Base-by-base conservation (phyloP, 306 rosid genomes). In the Trifolium repens region DNA sequence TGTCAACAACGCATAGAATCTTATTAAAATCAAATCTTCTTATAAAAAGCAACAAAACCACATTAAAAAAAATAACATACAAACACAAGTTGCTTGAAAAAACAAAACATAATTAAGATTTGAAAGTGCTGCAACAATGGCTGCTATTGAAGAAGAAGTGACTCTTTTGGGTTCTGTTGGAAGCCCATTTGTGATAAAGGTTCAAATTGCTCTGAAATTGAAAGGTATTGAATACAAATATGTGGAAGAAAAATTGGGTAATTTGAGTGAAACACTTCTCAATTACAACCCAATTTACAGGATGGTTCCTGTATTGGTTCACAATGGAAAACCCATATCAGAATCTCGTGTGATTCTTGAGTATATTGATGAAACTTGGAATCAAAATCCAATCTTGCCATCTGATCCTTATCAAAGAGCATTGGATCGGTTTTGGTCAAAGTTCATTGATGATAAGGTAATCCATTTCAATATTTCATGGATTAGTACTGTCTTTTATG, bases 361-460 rank as follows among this genome's bases (percentile, higher is more conserved):
- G 34, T 89, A 89, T 76, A 81, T 86, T 0, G 90, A 89, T 12
- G 88, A 89, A 32, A 81, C 75, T 0, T 86, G 90, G 90, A 79
- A 73, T 15, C 9, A 40, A 5, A 80, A 74, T 4, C 79, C 89
- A 43, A 43, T 90, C 57, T 80, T 90, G 73, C 87, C 92, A 4
- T 6, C 54, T 12, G 63, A 87, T 9, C 89, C 92, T 34, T 73
- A 47, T 24, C 57, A 80, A 1, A 83, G 76, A 79, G 87, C 98
- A 13, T 26, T 27, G 7, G 84, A 89, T 1, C 89, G 90, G 10
- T 93, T 93, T 60, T 93, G 94, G 96, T 67, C 91, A 34, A 89
- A 67, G 49, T 84, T 87, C 82, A 10, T 89, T 0, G 90, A 90
- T 40, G 97, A 87, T 2, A 88, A 89, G 91, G 96, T 88, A 61